A percentile compares a stretch with the other conserved stretches of the same genome.
Conservation (phyloP, 306 rosid genomes). For the Malus sieversii region DNA sequence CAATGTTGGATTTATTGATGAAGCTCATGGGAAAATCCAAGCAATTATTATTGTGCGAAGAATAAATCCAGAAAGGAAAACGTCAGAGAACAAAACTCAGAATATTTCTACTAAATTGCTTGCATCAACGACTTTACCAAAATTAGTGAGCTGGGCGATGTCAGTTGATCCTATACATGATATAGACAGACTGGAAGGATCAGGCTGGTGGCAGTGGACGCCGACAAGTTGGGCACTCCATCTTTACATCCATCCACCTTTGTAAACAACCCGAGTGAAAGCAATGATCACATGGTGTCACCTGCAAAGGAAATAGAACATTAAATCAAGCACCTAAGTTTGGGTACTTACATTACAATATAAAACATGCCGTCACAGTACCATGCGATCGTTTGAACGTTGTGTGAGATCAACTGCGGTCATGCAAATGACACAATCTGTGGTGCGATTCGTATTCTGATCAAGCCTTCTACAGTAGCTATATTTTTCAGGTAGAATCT, state of each 20-base stretch:
- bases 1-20: background rate
- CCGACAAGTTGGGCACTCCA: slow-evolving; percentile 99
- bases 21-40: slow-evolving; percentile 9
- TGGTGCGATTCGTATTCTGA: slow-evolving; percentile 51
- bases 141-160: slow-evolving; percentile 39
- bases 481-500: slow-evolving; percentile 96
- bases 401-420: slow-evolving; percentile 58
- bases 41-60: slow-evolving; percentile 6
- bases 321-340: slow-evolving; percentile 13
- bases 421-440: slow-evolving; percentile 98
- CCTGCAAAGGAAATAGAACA: slow-evolving; percentile 36
- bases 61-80: slow-evolving; percentile 9
- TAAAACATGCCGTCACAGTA: slow-evolving; percentile 16
- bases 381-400: slow-evolving; percentile 89
- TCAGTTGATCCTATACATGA: slow-evolving; percentile 43
- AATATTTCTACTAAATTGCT: background rate
- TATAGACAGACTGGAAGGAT: slow-evolving; percentile 32
- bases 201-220: slow-evolving; percentile 87
- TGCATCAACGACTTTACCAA: slow-evolving; percentile 31
- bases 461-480: slow-evolving; percentile 70
- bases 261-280: slow-evolving; percentile 95
- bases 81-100: background rate
- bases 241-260: slow-evolving; percentile 99
- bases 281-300: slow-evolving; percentile 97
- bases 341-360: background rate